Conservation (phyloP, 2,329 filamentous ascomycete genomes). For the Colletotrichum tropicicola region DNA sequence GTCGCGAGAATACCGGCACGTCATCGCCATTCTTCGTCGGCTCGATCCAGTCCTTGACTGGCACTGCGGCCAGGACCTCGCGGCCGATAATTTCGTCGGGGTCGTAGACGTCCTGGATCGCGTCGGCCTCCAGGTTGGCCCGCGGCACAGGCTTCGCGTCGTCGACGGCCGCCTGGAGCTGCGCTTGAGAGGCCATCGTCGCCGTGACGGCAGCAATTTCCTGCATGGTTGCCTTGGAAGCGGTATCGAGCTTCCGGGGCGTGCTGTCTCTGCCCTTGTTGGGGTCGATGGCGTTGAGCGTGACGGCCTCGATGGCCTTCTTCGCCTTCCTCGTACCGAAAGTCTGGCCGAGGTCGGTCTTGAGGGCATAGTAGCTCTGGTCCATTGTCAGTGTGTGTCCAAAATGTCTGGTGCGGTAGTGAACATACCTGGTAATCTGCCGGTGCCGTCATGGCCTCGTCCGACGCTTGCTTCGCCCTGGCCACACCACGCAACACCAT, state of each 20-base stretch:
- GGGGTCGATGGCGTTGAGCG: constrained; percentile 74
- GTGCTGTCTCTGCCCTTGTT: constrained; percentile 41
- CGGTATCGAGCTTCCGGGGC: constrained; percentile 61
- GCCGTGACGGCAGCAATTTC: constrained; percentile 69
- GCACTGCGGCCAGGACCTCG: constrained; percentile 73
- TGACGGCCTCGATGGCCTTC: constrained; percentile 76
- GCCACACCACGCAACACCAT: constrained; percentile 68
- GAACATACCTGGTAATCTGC: constrained; percentile 31
- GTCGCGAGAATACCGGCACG: constrained; percentile 67
- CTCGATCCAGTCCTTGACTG: constrained; percentile 79
- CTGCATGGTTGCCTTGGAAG: constrained; percentile 68
- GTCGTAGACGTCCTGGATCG: constrained; percentile 78
- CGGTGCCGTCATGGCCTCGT: constrained; percentile 51
- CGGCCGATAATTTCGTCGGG: constrained; percentile 71
- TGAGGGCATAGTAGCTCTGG: constrained; percentile 69
- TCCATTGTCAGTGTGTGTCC: constrained; percentile 1
- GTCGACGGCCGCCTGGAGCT: constrained; percentile 72
- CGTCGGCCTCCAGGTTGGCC: constrained; percentile 72
- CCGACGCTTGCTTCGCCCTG: constrained; percentile 61
- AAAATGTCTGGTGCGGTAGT: too few species aligned
- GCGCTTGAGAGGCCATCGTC: constrained; percentile 72
- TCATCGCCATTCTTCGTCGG: constrained; percentile 66
- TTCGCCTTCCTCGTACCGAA: constrained; percentile 89
- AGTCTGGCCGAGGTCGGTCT: constrained; percentile 76
- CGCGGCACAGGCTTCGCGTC: constrained; percentile 77